Base-by-base conservation (phyloP, 768 basidiomycete species). In the Russula abietina region DNA sequence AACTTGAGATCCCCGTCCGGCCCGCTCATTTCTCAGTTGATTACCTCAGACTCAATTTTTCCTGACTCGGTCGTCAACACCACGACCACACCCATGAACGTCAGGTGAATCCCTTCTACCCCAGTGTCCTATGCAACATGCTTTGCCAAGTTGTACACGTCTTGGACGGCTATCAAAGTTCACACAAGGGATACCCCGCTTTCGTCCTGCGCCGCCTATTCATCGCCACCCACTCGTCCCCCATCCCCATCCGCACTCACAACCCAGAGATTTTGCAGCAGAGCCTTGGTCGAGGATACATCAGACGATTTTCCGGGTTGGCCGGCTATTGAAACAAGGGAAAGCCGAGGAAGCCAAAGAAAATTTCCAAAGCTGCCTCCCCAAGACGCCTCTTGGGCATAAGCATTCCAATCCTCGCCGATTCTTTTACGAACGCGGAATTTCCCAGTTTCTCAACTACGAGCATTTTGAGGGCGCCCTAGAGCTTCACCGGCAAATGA, bases 401-500 rank as follows among this genome's bases (percentile, higher is more conserved):
- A n/a, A 12, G 11, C 10, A 50, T 32, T 57, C 39, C 30, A 22
- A 14, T 12, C 16, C 52, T 19, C 70, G 65, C 38, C 67, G 62
- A 53, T 16, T 54, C 60, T 52, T 59, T 9, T 81, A 75, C 65
- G 75, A 78, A 62, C 72, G 71, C 22, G 67, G 76, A 51, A 76
- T 82, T 24, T 65, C 71, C 9, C 72, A 76, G 22, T 77, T 83
- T 52, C 68, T 84, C 26, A 70, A 76, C 19, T 67, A 75, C 43
- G 73, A 73, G 1, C 60, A 71, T 9, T 76, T 78, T 57, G 66
- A 68, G 14, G 71, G 75, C 38, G 82, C 83, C 0, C 68, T 75
- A 19, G 62, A 69, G 3, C 70, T 83, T 12, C 77, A 81, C 66
- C 66, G 73, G 9, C 73, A 75, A 19, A 80, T 85, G 78, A 63